phyloP scores from a whole-genome alignment of 768 basidiomycete species.

The Podaxis carcinomalis region DNA sequence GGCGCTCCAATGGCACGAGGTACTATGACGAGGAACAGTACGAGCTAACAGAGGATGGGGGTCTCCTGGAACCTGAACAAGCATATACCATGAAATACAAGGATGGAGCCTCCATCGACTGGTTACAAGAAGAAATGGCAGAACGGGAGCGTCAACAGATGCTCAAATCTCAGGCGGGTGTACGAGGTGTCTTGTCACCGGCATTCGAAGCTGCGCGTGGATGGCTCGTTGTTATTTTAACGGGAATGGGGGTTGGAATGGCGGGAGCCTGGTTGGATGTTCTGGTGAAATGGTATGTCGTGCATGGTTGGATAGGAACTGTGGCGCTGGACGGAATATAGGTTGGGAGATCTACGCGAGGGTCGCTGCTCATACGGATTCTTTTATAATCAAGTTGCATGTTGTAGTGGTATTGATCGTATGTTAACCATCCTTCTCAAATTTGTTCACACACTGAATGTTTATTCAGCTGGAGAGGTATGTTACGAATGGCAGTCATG shows the following conservation, averaged over 20 bases:
- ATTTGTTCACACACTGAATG: neutral
- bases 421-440: conserved; percentile 20
- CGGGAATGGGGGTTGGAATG: conserved; percentile 64
- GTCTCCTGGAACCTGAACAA: conserved; percentile 23
- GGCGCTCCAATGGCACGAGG: neutral
- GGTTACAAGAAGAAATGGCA: conserved; percentile 60
- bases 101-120: conserved; percentile 65
- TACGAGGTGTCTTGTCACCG: conserved; percentile 51
- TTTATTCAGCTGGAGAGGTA: conserved; percentile 53
- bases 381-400: conserved; percentile 68
- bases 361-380: conserved; percentile 66
- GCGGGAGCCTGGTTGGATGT: conserved; percentile 72
- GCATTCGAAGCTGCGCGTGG: conserved; percentile 53
- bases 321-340: conserved; percentile 19
- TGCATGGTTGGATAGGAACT: neutral
- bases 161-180: conserved; percentile 46
- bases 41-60: conserved; percentile 43
- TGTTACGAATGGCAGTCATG: conserved; percentile 67
- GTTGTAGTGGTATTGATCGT: conserved; percentile 66
- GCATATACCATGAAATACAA: conserved; percentile 38
- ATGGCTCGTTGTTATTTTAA: conserved; percentile 66
- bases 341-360: conserved; percentile 67
- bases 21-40: conserved; percentile 26
- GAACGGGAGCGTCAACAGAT: conserved; percentile 54
- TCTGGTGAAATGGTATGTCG: conserved; percentile 62